phyloP scores from a whole-genome alignment of 1,284 basidiomycete species.

The Porphyrellus sp. region DNA sequence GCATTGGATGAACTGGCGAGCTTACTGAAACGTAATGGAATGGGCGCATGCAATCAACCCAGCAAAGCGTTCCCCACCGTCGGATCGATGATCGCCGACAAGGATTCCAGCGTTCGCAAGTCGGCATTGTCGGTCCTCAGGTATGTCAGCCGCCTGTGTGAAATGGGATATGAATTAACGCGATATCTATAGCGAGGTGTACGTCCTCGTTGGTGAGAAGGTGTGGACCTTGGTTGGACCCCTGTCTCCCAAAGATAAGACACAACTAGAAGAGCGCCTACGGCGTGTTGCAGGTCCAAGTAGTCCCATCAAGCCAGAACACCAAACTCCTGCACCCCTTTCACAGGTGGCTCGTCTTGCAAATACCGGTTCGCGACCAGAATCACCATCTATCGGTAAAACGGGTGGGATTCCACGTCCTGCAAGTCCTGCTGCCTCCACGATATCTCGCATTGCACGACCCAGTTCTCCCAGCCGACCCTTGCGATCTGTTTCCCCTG shows the following conservation, averaged over 20 bases:
- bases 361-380: constrained; percentile 47
- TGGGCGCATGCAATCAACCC: constrained; percentile 75
- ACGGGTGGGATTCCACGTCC: constrained; percentile 52
- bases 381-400: constrained; percentile 50
- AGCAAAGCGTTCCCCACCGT: constrained; percentile 76
- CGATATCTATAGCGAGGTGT: constrained; percentile 62
- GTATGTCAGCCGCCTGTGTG: constrained; percentile 34
- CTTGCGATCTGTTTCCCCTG: constrained; percentile 53
- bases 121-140: constrained; percentile 77
- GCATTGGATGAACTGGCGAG: constrained; percentile 78
- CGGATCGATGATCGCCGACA: constrained; percentile 83
- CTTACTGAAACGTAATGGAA: constrained; percentile 80
- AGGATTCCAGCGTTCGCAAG: constrained; percentile 82
- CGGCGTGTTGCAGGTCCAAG: constrained; percentile 74
- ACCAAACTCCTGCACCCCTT: constrained; percentile 33
- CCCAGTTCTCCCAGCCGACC: constrained; percentile 58
- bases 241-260: constrained; percentile 83
- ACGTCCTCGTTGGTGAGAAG: constrained; percentile 80
- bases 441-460: constrained; percentile 54
- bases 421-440: constrained; percentile 57
- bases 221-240: constrained; percentile 79
- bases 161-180: constrained; percentile 7
- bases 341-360: constrained; percentile 54
- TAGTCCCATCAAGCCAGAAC: constrained; percentile 47
- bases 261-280: constrained; percentile 86